Evolutionary conservation across 164 flowering plant genomes (phyloP), one percentile per base, ranked within the genome.

Genomic region (Sextonia rubra): DNA sequence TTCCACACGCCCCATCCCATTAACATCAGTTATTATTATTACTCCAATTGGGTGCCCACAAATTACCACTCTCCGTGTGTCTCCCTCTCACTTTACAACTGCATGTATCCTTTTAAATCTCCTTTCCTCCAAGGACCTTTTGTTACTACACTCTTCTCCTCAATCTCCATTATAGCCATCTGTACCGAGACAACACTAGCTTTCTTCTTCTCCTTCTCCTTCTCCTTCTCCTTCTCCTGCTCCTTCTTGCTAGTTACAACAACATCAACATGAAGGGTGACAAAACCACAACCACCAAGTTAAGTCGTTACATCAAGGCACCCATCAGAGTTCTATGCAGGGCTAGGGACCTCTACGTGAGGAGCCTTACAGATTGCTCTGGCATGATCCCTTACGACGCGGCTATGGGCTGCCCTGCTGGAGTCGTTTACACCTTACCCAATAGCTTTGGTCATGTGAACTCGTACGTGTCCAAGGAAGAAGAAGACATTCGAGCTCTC

Each of bases 401-500:
- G 47, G 47, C 23, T 1, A 48, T 71, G 68, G 75, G 75, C 27
- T 60, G 69, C 24, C 79, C 82, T 20, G 71, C 77, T 1, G 81
- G 73, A 0, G 64, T 74, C 18, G 24, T 69, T 25, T 7, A 73
- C 47, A 64, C 62, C 52, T n/a, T 83, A 44, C 90, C 94, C 0
- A 68, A 30, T 73, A 88, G 87, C 77, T 85, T 74, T 80, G 83
- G 87, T 60, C n/a, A n/a, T 37, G 76, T 47, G 14, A 68, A 11
- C 71, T 80, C 84, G 0, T 75, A 83, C 3, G 61, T 27, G 22
- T 56, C 79, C 47, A 12, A 12, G 6, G 69, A 23, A 12, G 85
- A 82, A 22, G 86, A 88, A 1, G 91, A 89, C 24, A 64, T 77
- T 24, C 66, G 80, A 32, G 89, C 88, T 73, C 83, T 87, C 2